Percentiles rank a stretch among this genome's conserved stretches.
These are phyloP conservation scores for Lactarius sanguifluus DNA, from an alignment of 768 basidiomycete genomes.

Conservation along the genomic window DNA sequence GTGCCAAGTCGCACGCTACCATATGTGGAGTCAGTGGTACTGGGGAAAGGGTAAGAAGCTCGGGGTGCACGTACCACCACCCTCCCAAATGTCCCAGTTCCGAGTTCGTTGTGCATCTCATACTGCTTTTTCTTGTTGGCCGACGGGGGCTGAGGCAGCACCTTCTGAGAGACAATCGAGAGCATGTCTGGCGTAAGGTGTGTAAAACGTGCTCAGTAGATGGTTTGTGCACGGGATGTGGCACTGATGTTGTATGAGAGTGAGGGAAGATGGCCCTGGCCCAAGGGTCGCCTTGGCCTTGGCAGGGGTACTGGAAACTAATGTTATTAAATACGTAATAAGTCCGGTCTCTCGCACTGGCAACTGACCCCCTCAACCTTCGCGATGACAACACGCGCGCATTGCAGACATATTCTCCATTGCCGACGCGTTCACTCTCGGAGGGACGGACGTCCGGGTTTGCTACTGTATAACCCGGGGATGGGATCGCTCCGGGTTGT, in stretches of 20 bases:
- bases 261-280: too few species aligned
- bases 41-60: slow-evolving; percentile 3
- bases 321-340: not conserved
- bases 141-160: slow-evolving; percentile 82
- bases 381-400: not conserved
- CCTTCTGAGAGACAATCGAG: slow-evolving; percentile 45
- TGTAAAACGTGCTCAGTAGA: not conserved
- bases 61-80: slow-evolving; percentile 61
- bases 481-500: not conserved
- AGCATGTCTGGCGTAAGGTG: slow-evolving; percentile 8
- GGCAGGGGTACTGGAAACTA: too few species aligned
- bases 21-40: not conserved
- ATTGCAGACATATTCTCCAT: not conserved
- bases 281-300: not conserved
- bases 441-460: not conserved
- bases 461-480: not conserved
- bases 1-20: slow-evolving; percentile 75
- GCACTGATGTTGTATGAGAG: too few species aligned
- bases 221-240: too few species aligned
- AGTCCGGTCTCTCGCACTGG: not conserved
- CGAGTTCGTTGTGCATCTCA: slow-evolving; percentile 69
- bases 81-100: slow-evolving; percentile 87
- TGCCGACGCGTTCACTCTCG: not conserved
- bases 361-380: not conserved
- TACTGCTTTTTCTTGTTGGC: slow-evolving; percentile 86